Conservation (phyloP, 768 basidiomycete genomes). For the Xanthoconium purpureum region DNA sequence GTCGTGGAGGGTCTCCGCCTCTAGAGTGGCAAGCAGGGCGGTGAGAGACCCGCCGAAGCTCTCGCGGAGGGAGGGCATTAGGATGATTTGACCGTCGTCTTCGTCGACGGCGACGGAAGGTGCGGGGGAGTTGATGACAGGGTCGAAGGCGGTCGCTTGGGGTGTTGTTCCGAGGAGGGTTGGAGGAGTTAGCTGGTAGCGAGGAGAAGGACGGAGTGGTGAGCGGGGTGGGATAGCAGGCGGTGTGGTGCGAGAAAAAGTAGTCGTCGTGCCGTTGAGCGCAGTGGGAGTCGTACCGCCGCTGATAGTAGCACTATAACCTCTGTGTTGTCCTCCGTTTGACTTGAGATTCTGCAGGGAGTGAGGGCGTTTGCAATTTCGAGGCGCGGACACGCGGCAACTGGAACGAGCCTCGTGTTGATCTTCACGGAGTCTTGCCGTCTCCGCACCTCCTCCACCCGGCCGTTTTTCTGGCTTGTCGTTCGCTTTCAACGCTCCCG, state of each 20-base stretch:
- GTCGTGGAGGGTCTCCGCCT: slow-evolving; percentile 29
- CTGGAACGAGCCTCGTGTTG: slow-evolving; percentile 38
- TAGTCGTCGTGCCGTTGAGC: slow-evolving; percentile 4
- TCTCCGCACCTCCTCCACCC: slow-evolving; percentile 22
- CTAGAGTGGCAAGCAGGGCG: slow-evolving; percentile 29
- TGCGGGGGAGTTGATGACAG: not conserved
- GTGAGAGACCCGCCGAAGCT: slow-evolving; percentile 34
- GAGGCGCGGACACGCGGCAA: slow-evolving; percentile 37
- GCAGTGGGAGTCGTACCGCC: slow-evolving; percentile 5
- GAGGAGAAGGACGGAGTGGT: slow-evolving; percentile 32
- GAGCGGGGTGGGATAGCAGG: slow-evolving; percentile 31
- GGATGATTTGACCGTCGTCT: slow-evolving; percentile 14
- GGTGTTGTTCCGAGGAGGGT: slow-evolving; percentile 17
- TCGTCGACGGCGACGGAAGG: slow-evolving; percentile 7
- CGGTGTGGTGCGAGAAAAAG: slow-evolving; percentile 8
- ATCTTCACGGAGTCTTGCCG: slow-evolving; percentile 15
- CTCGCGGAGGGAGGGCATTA: slow-evolving; percentile 31
- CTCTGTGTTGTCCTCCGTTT: slow-evolving; percentile 5
- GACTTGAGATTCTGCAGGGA: slow-evolving; percentile 29
- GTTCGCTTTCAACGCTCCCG: not conserved
- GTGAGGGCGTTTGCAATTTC: slow-evolving; percentile 35
- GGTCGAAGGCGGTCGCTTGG: slow-evolving; percentile 1
- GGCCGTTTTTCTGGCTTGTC: not conserved
- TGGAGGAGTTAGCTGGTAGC: not conserved
- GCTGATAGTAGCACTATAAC: slow-evolving; percentile 12